phyloP scores from a whole-genome alignment of 805 yeast species.

The Kuraishia piskuri region DNA sequence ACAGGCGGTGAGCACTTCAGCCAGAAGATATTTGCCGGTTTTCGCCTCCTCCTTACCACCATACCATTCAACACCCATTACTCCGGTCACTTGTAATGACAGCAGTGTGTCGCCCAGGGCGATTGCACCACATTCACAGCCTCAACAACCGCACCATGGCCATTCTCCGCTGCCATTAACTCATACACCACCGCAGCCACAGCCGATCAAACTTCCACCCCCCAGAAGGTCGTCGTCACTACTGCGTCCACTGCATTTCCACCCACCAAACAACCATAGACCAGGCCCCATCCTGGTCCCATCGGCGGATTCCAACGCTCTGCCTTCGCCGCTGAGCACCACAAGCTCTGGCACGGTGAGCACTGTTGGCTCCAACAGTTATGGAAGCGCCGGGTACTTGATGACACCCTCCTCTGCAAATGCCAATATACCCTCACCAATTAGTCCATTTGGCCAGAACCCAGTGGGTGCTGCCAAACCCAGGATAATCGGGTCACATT shows the following conservation, averaged over 20 bases:
- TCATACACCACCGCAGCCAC: neutral
- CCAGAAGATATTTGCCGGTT: neutral
- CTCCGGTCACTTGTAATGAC: neutral
- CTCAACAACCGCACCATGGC: neutral
- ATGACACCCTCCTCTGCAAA: neutral
- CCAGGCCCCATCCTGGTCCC: conserved; percentile 1
- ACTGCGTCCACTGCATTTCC: conserved; percentile 1
- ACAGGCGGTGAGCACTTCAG: neutral
- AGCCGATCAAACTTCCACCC: conserved; percentile 4
- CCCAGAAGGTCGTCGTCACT: conserved; percentile 1
- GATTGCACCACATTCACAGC: neutral
- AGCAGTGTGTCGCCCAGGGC: neutral
- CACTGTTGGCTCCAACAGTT: neutral
- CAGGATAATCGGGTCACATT: neutral
- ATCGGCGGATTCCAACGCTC: neutral
- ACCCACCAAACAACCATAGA: neutral
- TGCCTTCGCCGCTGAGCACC: neutral
- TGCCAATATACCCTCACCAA: neutral
- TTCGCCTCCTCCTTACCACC: neutral
- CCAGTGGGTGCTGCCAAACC: neutral
- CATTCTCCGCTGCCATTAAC: neutral
- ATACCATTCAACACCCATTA: neutral
- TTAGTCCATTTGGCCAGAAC: neutral
- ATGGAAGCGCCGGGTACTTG: neutral
- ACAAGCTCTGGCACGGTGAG: neutral